Conservation (phyloP, 305 asterid species). For the Solanum aculeatissimum region DNA sequence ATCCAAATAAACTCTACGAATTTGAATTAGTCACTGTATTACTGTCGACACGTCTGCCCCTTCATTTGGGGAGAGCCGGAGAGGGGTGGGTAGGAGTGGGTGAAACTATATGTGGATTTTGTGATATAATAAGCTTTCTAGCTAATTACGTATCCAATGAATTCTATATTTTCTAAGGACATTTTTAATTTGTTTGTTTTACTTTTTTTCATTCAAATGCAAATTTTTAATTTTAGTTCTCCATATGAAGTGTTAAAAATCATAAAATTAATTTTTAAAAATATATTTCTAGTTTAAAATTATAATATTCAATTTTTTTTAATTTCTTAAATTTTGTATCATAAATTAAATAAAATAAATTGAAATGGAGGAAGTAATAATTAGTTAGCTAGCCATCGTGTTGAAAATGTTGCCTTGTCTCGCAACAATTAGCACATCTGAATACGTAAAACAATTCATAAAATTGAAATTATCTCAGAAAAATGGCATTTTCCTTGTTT, state of each 20-base stretch:
- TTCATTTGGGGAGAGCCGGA: neutral
- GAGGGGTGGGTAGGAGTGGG: neutral
- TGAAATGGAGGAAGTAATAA: neutral
- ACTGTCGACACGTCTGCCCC: neutral
- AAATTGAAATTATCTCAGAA: neutral
- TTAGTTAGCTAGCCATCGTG: no score
- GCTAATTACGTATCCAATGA: neutral
- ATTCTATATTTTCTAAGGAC: neutral
- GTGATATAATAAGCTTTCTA: neutral
- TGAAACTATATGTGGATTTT: neutral
- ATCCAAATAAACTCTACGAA: no score
- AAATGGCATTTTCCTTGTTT: neutral
- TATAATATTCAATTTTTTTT: neutral
- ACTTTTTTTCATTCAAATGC: no score
- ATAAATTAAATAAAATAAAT: neutral
- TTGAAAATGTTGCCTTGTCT: no score
- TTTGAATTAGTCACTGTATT: neutral
- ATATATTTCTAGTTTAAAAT: no score
- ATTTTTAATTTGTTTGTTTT: neutral
- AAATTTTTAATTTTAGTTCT: no score
- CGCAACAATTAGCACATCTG: no score
- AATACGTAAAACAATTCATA: no score
- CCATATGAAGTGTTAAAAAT: no score
- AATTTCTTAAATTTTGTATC: rapidly evolving
- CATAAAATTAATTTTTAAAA: no score